Evolutionary conservation across 208 protist species (phyloP), one percentile per base, ranked within the genome.

Genomic region (Hexamita inflata): DNA sequence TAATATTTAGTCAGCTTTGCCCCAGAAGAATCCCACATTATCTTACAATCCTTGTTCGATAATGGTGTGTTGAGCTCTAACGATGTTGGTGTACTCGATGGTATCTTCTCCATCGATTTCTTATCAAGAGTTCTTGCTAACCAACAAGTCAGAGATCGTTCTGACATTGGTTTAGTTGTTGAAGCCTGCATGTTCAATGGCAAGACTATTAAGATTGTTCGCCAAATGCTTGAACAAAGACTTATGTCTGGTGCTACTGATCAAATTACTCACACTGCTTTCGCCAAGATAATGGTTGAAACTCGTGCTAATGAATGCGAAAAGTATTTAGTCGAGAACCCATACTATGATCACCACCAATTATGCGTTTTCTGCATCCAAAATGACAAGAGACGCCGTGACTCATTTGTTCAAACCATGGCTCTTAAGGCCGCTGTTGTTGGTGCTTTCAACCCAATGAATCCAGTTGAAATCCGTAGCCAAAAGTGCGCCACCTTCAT

Each of bases 261-360:
- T 74, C 67, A 86, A 0, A 87, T 89, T 49, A 85, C 95, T 9
- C 93, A 98, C 88, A 98, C 97, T 79, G 95, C 95, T 1, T 83
- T 99, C 1, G 95, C 92, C 34, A 99, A 98, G 88, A 94, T 99
- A 75, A 97, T 98, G 86, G 92, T 99, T n/a, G 94, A 98, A 82
- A 86, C 86, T 60, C 94, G 94, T 81, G 88, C 94, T 39, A 28
- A 68, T 90, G 86, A 73, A 84, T 0, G 93, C 45, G 93, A 98
- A 81, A 76, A 92, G 45, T 98, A 99, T 86, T 88, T 99, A 9
- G 65, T 79, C 26, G 82, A 90, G 73, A 98, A 98, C 84, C 86
- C 89, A 61, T 96, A 92, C 84, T 98, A 98, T 83, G 92, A 98
- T 82, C 66, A 76, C 53, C 35, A 82, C 41, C 87, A 91, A 39